phyloP scores from a whole-genome alignment of 2,329 filamentous ascomycete genomes.

The Tolypocladium ovalisporum region DNA sequence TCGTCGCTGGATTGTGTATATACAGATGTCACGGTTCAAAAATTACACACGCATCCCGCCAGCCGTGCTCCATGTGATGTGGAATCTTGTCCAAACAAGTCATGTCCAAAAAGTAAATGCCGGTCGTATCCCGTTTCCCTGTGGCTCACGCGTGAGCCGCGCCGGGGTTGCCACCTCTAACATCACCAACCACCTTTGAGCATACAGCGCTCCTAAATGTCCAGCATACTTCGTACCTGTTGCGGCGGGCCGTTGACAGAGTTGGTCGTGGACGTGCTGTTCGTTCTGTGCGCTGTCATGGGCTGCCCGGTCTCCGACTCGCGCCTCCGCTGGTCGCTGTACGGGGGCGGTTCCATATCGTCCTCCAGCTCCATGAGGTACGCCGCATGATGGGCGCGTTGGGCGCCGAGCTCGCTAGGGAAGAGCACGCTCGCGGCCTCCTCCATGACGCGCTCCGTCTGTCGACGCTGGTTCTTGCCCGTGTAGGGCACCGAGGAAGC shows the following conservation, averaged over 20 bases:
- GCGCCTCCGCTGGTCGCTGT: constrained; percentile 16
- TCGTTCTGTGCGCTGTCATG: constrained; percentile 27
- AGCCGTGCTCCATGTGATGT: not conserved
- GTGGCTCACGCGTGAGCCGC: not conserved
- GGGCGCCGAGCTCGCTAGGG: constrained; percentile 25
- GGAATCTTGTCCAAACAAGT: not conserved
- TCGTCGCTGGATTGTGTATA: not conserved
- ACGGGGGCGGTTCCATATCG: constrained; percentile 30
- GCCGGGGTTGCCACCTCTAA: not conserved
- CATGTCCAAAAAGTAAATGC: not conserved
- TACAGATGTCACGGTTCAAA: not conserved
- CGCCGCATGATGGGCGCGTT: constrained; percentile 21
- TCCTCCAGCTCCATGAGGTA: constrained; percentile 27
- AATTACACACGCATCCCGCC: not conserved
- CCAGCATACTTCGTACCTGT: constrained; percentile 47
- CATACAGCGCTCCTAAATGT: constrained; percentile 25
- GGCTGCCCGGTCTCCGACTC: constrained; percentile 11
- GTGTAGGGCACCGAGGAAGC: constrained; percentile 19
- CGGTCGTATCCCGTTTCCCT: not conserved
- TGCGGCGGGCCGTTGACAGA: constrained; percentile 39
- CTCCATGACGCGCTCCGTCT: constrained; percentile 31
- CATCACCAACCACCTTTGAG: not conserved
- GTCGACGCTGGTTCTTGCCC: constrained; percentile 33
- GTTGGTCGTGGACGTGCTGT: constrained; percentile 33
- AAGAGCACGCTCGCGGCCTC: constrained; percentile 36